Conservation (phyloP, 1,139 yeast genomes). For the Torulaspora globosa region DNA sequence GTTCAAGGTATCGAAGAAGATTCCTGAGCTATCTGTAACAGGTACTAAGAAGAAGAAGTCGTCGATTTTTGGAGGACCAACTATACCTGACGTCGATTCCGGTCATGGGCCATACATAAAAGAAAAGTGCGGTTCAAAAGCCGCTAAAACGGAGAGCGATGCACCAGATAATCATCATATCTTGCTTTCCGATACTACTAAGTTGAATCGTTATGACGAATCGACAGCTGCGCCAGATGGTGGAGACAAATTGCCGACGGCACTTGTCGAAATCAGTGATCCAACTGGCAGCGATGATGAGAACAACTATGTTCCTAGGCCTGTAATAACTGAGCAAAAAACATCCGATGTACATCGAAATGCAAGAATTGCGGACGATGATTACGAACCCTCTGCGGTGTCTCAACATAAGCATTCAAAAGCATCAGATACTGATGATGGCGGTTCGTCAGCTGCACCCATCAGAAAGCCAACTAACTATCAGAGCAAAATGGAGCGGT, state of each 20-base stretch:
- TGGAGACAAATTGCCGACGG: background rate
- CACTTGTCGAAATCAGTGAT: background rate
- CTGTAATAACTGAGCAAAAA: slow-evolving; percentile 1
- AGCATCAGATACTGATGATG: background rate
- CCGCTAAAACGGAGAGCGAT: slow-evolving; percentile 1
- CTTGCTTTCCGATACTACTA: slow-evolving; percentile 21
- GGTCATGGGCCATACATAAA: slow-evolving; percentile 19
- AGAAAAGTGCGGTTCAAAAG: slow-evolving; percentile 13
- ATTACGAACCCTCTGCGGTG: background rate
- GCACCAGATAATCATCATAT: slow-evolving; percentile 18
- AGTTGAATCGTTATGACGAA: slow-evolving; percentile 14
- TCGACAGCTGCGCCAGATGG: background rate
- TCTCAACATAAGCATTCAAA: background rate
- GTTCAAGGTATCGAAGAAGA: slow-evolving; percentile 9
- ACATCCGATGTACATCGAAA: slow-evolving; percentile 3
- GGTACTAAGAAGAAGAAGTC: slow-evolving; percentile 32
- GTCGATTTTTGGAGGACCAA: slow-evolving; percentile 32
- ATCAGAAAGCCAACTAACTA: background rate
- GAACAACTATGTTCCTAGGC: slow-evolving; percentile 22
- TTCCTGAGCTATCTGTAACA: slow-evolving; percentile 1
- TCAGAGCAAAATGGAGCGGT: background rate
- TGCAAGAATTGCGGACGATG: slow-evolving; percentile 1
- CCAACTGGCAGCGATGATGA: slow-evolving; percentile 15
- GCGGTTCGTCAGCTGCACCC: background rate
- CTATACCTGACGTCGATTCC: slow-evolving; percentile 10